Percentiles rank a stretch among this genome's conserved stretches.
These are phyloP conservation scores for Colletotrichum noveboracense DNA, from an alignment of 2,329 filamentous ascomycete genomes.

Conservation along the genomic window DNA sequence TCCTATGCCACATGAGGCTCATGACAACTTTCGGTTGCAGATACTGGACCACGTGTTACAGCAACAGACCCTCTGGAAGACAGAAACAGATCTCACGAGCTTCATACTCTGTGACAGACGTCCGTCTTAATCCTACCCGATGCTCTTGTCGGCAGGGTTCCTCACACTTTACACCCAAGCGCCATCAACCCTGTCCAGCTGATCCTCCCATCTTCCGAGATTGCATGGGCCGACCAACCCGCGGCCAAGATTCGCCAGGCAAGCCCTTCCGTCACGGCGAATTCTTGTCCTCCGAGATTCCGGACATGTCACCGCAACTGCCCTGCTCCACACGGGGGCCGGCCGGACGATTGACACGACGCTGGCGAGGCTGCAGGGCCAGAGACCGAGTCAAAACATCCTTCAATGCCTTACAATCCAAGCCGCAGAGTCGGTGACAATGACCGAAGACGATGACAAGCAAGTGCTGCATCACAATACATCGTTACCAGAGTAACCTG, in stretches of 20 bases:
- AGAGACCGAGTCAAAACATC: not conserved
- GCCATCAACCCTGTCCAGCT: not conserved
- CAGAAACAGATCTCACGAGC: not conserved
- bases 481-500: not conserved
- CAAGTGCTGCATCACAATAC: not conserved
- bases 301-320: not conserved
- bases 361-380: not conserved
- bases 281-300: not conserved
- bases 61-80: not conserved
- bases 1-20: not conserved
- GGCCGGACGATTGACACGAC: not conserved
- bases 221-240: not conserved
- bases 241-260: not conserved
- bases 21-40: not conserved
- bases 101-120: not conserved
- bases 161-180: not conserved
- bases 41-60: not conserved
- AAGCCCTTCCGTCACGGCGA: not conserved
- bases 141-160: not conserved
- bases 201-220: not conserved
- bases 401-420: not conserved
- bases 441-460: not conserved
- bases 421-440: not conserved
- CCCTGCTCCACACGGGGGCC: not conserved
- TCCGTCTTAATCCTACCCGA: accelerated